Conservation (phyloP, 164 flowering plant genomes). For the Protea cynaroides region DNA sequence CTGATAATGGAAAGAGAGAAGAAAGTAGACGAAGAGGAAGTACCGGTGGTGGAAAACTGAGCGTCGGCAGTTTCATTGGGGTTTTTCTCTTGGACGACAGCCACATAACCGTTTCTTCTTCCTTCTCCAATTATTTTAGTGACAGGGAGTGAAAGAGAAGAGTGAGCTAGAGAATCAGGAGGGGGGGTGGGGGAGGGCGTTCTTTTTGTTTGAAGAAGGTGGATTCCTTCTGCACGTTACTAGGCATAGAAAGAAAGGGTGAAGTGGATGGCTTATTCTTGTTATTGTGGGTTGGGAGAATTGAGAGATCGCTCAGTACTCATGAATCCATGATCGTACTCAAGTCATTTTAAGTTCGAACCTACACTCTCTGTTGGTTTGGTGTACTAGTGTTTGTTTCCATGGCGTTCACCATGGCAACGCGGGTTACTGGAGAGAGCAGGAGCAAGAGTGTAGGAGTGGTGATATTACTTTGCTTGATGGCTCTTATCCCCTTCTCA, state of each 20-base stretch:
- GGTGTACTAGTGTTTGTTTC: background rate
- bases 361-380: background rate
- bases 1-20: background rate
- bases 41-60: background rate
- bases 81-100: constrained; percentile 17
- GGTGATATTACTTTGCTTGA: constrained; percentile 18
- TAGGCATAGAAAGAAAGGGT: no score
- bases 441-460: constrained; percentile 1
- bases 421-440: constrained; percentile 7
- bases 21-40: background rate
- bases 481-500: background rate
- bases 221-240: background rate
- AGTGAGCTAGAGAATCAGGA: no score
- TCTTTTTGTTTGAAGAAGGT: background rate
- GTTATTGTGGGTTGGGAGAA: no score
- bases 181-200: no score
- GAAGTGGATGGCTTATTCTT: no score
- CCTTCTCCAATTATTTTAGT: no score
- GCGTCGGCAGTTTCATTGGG: constrained; percentile 15
- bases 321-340: background rate
- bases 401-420: constrained; percentile 6
- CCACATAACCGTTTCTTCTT: background rate
- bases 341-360: background rate
- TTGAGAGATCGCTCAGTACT: background rate
- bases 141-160: no score